Evolutionary conservation across 805 yeast genomes (phyloP), one percentile per base, ranked within the genome.

Genomic region (Wickerhamiella spandovensis): DNA sequence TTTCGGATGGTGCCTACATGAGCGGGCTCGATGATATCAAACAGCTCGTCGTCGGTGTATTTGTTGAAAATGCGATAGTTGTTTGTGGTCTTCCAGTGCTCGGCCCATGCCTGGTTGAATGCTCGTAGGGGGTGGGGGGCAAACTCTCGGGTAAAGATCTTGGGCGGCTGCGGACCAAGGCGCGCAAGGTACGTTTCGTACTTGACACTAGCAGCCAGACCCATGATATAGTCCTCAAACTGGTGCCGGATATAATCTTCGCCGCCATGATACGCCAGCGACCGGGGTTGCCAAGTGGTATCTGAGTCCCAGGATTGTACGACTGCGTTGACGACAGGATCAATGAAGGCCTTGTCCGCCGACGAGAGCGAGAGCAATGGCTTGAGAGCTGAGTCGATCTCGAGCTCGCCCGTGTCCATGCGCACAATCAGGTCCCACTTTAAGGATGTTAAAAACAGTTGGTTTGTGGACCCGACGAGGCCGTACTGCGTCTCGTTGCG

Each of bases 191-290:
- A 86, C 47, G 73, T 78, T 56, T 75, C 75, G 58, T 81, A 84
- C 64, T 94, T 83, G 21, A 77, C 79, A 23, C 84, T 73, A 0
- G 95, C 72, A 22, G 90, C 63, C 54, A 92, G 64, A 10, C 94
- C 86, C 52, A 83, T 74, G 23, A 89, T 66, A 61, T 92, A 92
- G 59, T 89, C 97, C 61, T 92, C 98, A 65, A 90, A 89, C 59
- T 81, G 87, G 67, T 79, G 75, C 48, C 97, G 69, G 30, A 92
- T 81, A 61, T 81, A 86, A 65, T 92, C 98, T 59, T 92, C 97
- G 56, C 85, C 80, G 2, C 90, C 90, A 43, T 67, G 66, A 60
- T 74, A 82, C 51, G 75, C 74, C 48, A 76, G 57, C 57, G 74
- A 64, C 54, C 67, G 71, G 53, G 70, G 67, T 8, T 70, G 64